Evolutionary conservation across 2,329 filamentous ascomycete genomes (phyloP).

Genomic region (Alternaria sp.): DNA sequence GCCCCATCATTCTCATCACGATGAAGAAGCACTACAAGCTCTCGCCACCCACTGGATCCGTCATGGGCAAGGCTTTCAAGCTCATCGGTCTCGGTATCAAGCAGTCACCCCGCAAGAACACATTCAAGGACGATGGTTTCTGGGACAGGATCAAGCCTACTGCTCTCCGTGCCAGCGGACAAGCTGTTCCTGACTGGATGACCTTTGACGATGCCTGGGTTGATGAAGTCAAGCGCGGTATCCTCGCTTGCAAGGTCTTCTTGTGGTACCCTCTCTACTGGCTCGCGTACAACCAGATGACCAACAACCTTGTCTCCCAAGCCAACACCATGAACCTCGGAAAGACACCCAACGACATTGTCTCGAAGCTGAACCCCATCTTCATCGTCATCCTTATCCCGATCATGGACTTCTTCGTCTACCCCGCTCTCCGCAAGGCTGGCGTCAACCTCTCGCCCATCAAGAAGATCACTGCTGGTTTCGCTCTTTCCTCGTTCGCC

Average conservation of each 20-base stretch:
- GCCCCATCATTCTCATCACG: slow-evolving; percentile 62
- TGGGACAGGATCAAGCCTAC: slow-evolving; percentile 71
- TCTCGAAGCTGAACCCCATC: slow-evolving; percentile 78
- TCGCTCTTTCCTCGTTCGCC: slow-evolving; percentile 67
- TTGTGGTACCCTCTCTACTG: slow-evolving; percentile 65
- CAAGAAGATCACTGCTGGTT: slow-evolving; percentile 75
- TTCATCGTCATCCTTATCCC: slow-evolving; percentile 71
- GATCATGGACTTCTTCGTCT: slow-evolving; percentile 69
- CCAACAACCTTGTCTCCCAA: slow-evolving; percentile 71
- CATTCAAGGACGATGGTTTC: slow-evolving; percentile 48
- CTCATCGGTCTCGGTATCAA: slow-evolving; percentile 60
- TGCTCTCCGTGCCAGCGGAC: slow-evolving; percentile 39
- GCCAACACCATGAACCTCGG: slow-evolving; percentile 70
- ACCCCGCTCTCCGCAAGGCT: slow-evolving; percentile 70
- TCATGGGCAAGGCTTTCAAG: slow-evolving; percentile 69
- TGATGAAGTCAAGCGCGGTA: slow-evolving; percentile 73
- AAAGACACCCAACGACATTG: slow-evolving; percentile 77
- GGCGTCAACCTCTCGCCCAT: slow-evolving; percentile 74
- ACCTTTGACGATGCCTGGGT: slow-evolving; percentile 82
- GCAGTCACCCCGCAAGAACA: slow-evolving; percentile 27
- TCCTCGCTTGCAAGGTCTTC: slow-evolving; percentile 49
- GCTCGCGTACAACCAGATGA: slow-evolving; percentile 52
- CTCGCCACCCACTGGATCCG: slow-evolving; percentile 72
- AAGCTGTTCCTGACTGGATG: slow-evolving; percentile 70
- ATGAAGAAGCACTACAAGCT: slow-evolving; percentile 71